A percentile compares a stretch with the other conserved stretches of the same genome.
Conservation (phyloP, 2,329 filamentous ascomycete species). For the Hysterium pulicare region DNA sequence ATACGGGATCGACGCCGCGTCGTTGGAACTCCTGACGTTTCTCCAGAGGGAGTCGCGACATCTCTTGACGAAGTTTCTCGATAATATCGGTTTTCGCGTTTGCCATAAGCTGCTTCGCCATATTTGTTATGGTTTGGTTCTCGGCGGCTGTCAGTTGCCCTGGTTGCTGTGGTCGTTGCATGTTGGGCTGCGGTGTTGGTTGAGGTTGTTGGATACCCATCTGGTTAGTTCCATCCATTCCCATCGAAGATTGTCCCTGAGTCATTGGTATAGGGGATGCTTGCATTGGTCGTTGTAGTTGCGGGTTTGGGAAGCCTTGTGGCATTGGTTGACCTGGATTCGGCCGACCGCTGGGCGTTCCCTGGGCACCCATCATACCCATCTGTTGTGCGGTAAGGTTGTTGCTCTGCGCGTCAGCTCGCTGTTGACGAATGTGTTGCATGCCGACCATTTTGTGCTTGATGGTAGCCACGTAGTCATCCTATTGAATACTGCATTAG, state of each 20-base stretch:
- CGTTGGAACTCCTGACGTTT: constrained; percentile 45
- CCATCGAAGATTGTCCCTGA: constrained; percentile 29
- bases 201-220: constrained; percentile 27
- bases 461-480: constrained; percentile 28
- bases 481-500: constrained; percentile 20
- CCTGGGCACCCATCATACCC: constrained; percentile 35
- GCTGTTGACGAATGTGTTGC: constrained; percentile 25
- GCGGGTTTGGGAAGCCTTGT: constrained; percentile 44
- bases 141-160: constrained; percentile 18
- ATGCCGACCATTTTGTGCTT: constrained; percentile 28
- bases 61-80: constrained; percentile 37
- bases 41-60: constrained; percentile 47
- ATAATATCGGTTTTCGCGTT: constrained; percentile 50
- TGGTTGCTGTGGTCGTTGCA: constrained; percentile 15
- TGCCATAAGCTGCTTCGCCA: constrained; percentile 47
- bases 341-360: constrained; percentile 30
- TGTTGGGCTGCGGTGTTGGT: constrained; percentile 29
- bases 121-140: constrained; percentile 36
- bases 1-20: constrained; percentile 49
- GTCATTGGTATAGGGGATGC: constrained; percentile 46
- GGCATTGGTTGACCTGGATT: constrained; percentile 44
- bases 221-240: constrained; percentile 24
- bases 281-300: constrained; percentile 51
- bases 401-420: constrained; percentile 2
- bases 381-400: constrained; percentile 31